A percentile compares a stretch with the other conserved stretches of the same genome.
Conservation (phyloP, 495 filamentous ascomycete genomes). For the Polyplosphaeria fusca region DNA sequence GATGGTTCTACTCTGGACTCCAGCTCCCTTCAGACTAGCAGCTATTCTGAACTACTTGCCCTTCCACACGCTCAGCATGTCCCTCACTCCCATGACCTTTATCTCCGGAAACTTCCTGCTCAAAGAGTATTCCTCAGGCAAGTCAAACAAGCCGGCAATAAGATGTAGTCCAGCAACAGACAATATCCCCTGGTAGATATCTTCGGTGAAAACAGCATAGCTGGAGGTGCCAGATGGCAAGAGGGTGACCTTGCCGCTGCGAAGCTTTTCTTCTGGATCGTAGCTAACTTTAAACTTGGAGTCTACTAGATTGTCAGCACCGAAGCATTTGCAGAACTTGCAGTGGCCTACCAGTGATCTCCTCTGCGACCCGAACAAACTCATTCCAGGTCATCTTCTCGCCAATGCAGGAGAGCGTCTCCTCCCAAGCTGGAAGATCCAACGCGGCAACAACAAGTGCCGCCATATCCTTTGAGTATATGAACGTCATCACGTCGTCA, state of each 20-base stretch:
- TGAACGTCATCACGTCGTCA: not conserved
- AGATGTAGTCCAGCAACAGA: no score
- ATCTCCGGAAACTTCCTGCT: not conserved
- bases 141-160: not conserved
- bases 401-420: not conserved
- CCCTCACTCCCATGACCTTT: not conserved
- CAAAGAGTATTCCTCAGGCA: not conserved
- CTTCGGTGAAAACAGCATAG: not conserved
- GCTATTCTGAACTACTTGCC: not conserved
- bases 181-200: not conserved
- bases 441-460: not conserved
- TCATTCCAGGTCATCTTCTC: conserved; percentile 13
- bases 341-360: not conserved
- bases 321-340: not conserved
- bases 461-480: conserved; percentile 6
- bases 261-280: not conserved
- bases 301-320: not conserved
- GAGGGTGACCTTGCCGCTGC: not conserved
- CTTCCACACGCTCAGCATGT: not conserved
- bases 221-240: not conserved
- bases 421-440: not conserved
- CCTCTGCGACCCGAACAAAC: conserved; percentile 2
- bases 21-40: no score
- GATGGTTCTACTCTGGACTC: no score
- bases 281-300: not conserved